Base-by-base conservation (phyloP, 129 eudicot genomes). In the Centrapalus pauciflorus region DNA sequence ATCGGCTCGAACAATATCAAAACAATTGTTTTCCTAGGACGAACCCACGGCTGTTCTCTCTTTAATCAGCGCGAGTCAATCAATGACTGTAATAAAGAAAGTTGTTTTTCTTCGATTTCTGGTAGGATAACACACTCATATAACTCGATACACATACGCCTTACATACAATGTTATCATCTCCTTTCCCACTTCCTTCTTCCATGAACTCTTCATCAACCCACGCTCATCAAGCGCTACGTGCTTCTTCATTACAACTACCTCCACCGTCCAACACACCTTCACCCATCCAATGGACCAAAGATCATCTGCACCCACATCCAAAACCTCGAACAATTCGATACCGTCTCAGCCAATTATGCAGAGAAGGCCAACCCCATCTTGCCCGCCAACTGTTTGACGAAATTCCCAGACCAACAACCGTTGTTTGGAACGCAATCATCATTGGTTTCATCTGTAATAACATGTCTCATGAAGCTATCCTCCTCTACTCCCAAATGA, bases 331-430 rank as follows among this genome's bases (percentile, higher is more conserved):
- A 67, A 82, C 96, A 55, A 76, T 85, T 48, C 76, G 89, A 3
- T 79, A 83, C 61, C 89, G 96, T 0, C 81, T 88, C n/a, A 88
- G 92, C 67, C 84, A 84, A 10, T 52, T 88, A 12, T 92, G 96
- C 72, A 51, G 76, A 65, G 73, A 92, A 67, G 91, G 91, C 79
- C 78, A 88, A 51, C 61, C 88, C 70, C 78, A 76, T 49, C 81
- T 85, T 57, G 96, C 96, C 40, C 87, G 85, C 87, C 92, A 93
- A 58, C 80, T 93, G 89, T 88, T 93, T 79, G 92, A 88, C 69
- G 41, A 81, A 81, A 85, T 88, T 84, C 95, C 96, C 45, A 77
- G 67, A 27, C 96, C 98, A 74, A 93, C 85, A 4, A 93, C 95
- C 6, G 98, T 93, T 12, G 76, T 93, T 17, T 93, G 98, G 98